Conservation (phyloP, 768 basidiomycete genomes). For the Serendipita sp. region DNA sequence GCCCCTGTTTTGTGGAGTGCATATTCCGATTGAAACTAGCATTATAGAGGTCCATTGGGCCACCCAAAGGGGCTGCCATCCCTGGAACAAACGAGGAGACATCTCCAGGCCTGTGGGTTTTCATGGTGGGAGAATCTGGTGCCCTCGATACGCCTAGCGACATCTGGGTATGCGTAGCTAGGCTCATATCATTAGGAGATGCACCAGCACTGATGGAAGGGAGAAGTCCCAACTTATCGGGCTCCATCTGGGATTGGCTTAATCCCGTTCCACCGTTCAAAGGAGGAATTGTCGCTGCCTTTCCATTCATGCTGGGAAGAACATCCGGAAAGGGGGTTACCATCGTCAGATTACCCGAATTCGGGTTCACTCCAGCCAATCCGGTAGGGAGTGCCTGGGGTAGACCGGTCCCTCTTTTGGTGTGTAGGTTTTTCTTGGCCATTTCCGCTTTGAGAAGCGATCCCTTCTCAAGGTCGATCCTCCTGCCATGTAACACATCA, state of each 20-base stretch:
- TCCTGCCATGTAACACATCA: slow-evolving; percentile 74
- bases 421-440: slow-evolving; percentile 99
- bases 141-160: not conserved
- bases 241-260: not conserved
- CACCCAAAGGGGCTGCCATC: no score
- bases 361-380: slow-evolving; percentile 18
- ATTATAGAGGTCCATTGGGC: no score
- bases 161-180: not conserved
- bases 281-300: no score
- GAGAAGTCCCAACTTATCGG: not conserved
- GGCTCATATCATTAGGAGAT: not conserved
- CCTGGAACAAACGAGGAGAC: not conserved
- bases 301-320: no score
- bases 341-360: no score
- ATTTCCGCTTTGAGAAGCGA: slow-evolving; percentile 94
- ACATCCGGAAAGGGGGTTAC: no score
- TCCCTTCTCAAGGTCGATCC: slow-evolving; percentile 87
- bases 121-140: not conserved
- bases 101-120: not conserved
- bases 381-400: slow-evolving; percentile 23
- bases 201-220: not conserved
- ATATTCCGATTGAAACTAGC: not conserved
- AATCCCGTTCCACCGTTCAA: not conserved
- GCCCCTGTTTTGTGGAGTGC: not conserved
- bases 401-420: slow-evolving; percentile 77